phyloP scores from a whole-genome alignment of 768 basidiomycete species.

The Paxillus ammoniavirescens region DNA sequence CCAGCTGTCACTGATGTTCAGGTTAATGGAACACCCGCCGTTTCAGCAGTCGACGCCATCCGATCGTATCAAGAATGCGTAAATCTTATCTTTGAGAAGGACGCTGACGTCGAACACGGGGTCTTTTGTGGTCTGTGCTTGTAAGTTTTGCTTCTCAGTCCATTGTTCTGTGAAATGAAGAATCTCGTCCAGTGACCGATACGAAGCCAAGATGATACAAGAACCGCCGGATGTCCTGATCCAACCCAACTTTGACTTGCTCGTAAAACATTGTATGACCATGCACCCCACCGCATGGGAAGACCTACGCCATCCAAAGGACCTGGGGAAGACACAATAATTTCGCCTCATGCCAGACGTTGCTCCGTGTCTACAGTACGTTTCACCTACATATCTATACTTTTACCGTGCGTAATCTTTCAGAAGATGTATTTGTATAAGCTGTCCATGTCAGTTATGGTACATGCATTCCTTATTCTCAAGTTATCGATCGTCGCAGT shows the following conservation, averaged over 20 bases:
- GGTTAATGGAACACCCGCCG: background rate
- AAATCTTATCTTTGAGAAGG: conserved; percentile 31
- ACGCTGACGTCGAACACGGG: conserved; percentile 28
- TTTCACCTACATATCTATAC: conserved; percentile 8
- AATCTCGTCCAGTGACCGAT: conserved; percentile 22
- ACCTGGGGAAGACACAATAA: background rate
- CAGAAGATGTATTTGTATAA: background rate
- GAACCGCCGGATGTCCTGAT: conserved; percentile 30
- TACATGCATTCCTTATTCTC: background rate
- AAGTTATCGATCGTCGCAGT: background rate
- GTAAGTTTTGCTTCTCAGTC: conserved; percentile 35
- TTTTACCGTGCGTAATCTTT: conserved; percentile 16
- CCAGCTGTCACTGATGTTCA: background rate
- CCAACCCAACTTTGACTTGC: conserved; percentile 35
- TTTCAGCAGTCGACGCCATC: conserved; percentile 12
- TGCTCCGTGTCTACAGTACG: conserved; percentile 3
- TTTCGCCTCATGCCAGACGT: background rate
- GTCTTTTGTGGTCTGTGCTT: conserved; percentile 49
- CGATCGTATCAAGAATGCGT: conserved; percentile 47
- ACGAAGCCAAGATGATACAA: conserved; percentile 23
- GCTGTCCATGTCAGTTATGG: background rate
- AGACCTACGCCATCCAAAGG: conserved; percentile 28
- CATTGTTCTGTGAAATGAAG: background rate
- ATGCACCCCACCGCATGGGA: conserved; percentile 53
- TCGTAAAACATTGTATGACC: conserved; percentile 46